phyloP scores from a whole-genome alignment of 225 moss, liverwort and hornwort species.

The Marchantia paleacea region DNA sequence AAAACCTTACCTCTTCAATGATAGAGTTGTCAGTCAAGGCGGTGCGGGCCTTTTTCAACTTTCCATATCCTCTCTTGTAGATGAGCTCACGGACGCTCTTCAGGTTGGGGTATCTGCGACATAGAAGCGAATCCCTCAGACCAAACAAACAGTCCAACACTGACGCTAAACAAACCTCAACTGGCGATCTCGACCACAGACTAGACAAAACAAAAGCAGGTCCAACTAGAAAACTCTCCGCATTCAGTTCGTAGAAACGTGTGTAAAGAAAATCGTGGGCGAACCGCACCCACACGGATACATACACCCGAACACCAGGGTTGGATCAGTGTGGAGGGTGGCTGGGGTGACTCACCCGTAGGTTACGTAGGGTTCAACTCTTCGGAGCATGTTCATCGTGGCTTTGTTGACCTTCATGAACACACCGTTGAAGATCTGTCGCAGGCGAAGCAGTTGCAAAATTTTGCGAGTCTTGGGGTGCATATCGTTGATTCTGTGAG shows the following conservation, averaged over 20 bases:
- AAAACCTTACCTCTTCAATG: conserved; percentile 47
- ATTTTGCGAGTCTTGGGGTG: conserved; percentile 80
- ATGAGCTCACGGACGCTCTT: conserved; percentile 71
- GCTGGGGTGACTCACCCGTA: conserved; percentile 49
- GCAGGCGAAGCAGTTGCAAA: conserved; percentile 70
- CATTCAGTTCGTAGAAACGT: neutral
- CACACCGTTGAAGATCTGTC: conserved; percentile 85
- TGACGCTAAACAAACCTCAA: neutral
- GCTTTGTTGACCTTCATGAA: conserved; percentile 98
- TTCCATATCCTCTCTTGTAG: conserved; percentile 68
- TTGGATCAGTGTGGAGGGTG: neutral
- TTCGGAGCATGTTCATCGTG: conserved; percentile 78
- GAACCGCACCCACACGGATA: neutral
- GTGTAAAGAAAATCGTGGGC: too few relatives aligned
- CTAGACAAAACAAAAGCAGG: neutral
- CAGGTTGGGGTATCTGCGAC: conserved; percentile 56
- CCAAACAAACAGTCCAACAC: neutral
- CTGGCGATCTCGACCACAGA: neutral
- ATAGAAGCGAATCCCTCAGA: neutral
- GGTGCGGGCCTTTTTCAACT: conserved; percentile 49
- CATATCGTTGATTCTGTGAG: conserved; percentile 68
- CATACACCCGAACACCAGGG: neutral
- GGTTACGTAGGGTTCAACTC: conserved; percentile 88
- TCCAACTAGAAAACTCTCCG: too few relatives aligned
- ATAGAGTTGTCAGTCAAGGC: conserved; percentile 58